phyloP scores from a whole-genome alignment of 2,329 filamentous ascomycete genomes.

The Aspergillus alliaceus region DNA sequence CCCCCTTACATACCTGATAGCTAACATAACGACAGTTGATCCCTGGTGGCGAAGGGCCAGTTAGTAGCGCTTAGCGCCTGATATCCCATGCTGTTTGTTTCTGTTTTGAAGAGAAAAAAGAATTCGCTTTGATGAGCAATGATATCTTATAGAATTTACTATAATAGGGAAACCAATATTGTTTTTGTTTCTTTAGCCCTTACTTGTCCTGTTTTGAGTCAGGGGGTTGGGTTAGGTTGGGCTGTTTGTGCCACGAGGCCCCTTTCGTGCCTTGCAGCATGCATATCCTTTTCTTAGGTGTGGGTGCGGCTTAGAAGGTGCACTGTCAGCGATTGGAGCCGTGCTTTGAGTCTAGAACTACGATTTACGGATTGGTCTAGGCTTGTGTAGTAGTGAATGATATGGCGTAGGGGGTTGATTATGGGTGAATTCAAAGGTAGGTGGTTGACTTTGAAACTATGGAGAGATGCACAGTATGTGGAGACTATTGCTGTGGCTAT shows the following conservation, averaged over 20 bases:
- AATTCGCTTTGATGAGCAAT: slow-evolving; percentile 15
- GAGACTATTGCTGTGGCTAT: too few relatives aligned
- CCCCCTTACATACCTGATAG: background rate
- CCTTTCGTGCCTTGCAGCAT: background rate
- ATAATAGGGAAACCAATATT: slow-evolving; percentile 5
- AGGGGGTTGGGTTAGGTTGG: too few relatives aligned
- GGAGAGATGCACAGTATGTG: too few relatives aligned
- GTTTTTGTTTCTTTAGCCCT: background rate
- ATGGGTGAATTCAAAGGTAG: too few relatives aligned
- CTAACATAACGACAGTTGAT: slow-evolving; percentile 59
- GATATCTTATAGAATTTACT: slow-evolving; percentile 19
- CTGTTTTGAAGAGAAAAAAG: slow-evolving; percentile 12
- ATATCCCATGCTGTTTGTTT: slow-evolving; percentile 10
- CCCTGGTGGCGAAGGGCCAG: slow-evolving; percentile 73
- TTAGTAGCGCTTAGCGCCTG: slow-evolving; percentile 28
- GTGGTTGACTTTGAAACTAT: too few relatives aligned
- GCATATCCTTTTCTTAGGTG: background rate
- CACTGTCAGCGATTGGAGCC: too few relatives aligned
- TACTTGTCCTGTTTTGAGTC: too few relatives aligned
- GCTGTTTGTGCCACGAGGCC: background rate
- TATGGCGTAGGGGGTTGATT: too few relatives aligned
- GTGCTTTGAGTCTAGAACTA: too few relatives aligned
- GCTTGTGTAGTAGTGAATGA: too few relatives aligned
- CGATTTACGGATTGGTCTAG: too few relatives aligned
- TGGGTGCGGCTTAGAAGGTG: too few relatives aligned